Conservation (phyloP, 495 filamentous ascomycete genomes). For the Xylaria telfairii region DNA sequence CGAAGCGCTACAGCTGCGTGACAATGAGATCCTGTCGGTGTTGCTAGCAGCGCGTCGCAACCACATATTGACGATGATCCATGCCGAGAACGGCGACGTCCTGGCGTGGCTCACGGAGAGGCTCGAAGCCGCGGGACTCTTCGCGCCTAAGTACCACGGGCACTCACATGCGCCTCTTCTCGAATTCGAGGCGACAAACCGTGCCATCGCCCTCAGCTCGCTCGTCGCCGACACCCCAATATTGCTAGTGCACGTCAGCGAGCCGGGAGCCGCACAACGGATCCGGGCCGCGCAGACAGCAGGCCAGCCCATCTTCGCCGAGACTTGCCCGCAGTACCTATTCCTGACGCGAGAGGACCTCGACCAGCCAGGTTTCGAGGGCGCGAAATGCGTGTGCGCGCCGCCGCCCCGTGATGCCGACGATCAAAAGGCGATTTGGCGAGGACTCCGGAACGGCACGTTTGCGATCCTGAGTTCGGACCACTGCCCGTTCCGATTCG, state of each 20-base stretch:
- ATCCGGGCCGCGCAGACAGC: constrained; percentile 62
- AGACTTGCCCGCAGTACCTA: constrained; percentile 72
- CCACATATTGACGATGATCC: constrained; percentile 65
- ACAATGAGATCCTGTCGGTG: constrained; percentile 62
- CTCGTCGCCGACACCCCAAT: constrained; percentile 60
- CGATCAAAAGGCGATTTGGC: constrained; percentile 54
- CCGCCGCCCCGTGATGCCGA: constrained; percentile 49
- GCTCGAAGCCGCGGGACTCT: constrained; percentile 49
- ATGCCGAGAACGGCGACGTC: constrained; percentile 66
- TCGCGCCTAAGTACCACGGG: constrained; percentile 62
- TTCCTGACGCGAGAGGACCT: constrained; percentile 61
- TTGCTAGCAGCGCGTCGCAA: constrained; percentile 54
- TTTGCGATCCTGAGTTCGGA: constrained; percentile 61
- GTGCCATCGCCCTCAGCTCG: constrained; percentile 60
- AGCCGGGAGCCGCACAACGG: constrained; percentile 54
- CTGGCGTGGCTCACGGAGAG: constrained; percentile 56
- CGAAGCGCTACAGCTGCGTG: constrained; percentile 59
- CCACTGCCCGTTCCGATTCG: constrained; percentile 62
- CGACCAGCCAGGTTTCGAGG: constrained; percentile 57
- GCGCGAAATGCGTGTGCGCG: constrained; percentile 59
- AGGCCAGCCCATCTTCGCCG: constrained; percentile 64
- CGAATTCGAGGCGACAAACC: constrained; percentile 64
- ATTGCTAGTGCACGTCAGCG: constrained; percentile 65
- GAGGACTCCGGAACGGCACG: constrained; percentile 53
- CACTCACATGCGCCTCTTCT: constrained; percentile 59